These are phyloP conservation scores for Penicillium pancosmium DNA, from an alignment of 495 filamentous ascomycete species.

Conservation along the genomic window DNA sequence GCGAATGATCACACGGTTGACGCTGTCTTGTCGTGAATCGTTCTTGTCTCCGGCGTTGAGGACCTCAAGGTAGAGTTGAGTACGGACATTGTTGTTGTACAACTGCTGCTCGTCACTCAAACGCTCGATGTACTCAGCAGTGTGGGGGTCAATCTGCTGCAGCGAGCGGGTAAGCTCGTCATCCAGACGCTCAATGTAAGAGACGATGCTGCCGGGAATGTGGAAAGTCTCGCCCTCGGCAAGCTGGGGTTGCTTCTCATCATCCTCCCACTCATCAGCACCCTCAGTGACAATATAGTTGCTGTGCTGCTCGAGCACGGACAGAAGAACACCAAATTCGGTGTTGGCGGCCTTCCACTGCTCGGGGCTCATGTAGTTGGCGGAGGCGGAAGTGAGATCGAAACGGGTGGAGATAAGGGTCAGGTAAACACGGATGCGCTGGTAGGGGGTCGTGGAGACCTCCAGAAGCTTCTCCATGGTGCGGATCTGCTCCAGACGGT, in stretches of 20 bases:
- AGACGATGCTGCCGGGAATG: constrained; percentile 91
- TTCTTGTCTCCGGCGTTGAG: constrained; percentile 71
- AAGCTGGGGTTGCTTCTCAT: constrained; percentile 83
- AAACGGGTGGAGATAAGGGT: constrained; percentile 93
- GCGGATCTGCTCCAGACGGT: constrained; percentile 89
- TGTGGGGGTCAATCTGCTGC: constrained; percentile 97
- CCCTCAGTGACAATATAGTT: constrained; percentile 84
- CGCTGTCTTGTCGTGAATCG: constrained; percentile 73
- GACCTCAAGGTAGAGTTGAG: constrained; percentile 83
- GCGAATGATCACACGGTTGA: constrained; percentile 91
- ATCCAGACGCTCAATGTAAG: constrained; percentile 92
- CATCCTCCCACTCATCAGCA: constrained; percentile 98
- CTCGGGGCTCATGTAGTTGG: constrained; percentile 88
- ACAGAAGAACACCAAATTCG: constrained; percentile 76
- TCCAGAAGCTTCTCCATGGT: constrained; percentile 96
- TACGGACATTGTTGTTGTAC: constrained; percentile 87
- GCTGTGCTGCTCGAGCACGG: constrained; percentile 74
- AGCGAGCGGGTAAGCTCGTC: constrained; percentile 96
- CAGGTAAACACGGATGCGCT: constrained; percentile 89
- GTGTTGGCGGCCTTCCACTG: constrained; percentile 95
- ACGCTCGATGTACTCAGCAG: constrained; percentile 96
- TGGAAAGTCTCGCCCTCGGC: constrained; percentile 73
- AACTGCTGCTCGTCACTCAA: constrained; percentile 88
- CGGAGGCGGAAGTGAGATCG: constrained; percentile 80
- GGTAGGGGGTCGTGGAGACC: constrained; percentile 87